Percentiles rank a stretch among this genome's conserved stretches.
Evolutionary conservation across 129 eudicot genomes (phyloP).

Genomic region (Ambrosia artemisiifolia): DNA sequence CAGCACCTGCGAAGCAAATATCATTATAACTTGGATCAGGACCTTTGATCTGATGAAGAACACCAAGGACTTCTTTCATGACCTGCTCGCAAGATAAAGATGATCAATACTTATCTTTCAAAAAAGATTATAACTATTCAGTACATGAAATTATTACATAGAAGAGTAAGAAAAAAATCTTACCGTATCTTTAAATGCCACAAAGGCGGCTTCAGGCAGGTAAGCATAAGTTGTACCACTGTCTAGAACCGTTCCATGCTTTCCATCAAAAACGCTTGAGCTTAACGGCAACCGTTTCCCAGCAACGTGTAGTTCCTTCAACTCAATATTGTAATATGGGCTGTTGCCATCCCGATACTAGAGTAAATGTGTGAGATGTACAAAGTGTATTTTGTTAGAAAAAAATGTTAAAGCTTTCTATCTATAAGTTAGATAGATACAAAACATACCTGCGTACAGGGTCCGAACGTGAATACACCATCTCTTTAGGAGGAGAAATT

Average conservation of each 20-base stretch:
- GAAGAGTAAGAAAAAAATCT: constrained; percentile 26
- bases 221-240: constrained; percentile 96
- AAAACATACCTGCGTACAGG: constrained; percentile 82
- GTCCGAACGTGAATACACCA: constrained; percentile 81
- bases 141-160: not conserved
- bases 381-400: constrained; percentile 59
- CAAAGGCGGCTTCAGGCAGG: constrained; percentile 88
- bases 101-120: not conserved
- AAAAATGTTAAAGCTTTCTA: constrained; percentile 38
- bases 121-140: not conserved
- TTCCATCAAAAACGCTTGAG: constrained; percentile 70
- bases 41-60: constrained; percentile 67
- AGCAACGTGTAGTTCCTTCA: constrained; percentile 94
- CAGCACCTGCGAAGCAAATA: constrained; percentile 95
- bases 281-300: constrained; percentile 71
- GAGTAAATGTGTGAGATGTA: constrained; percentile 99
- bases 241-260: constrained; percentile 79
- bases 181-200: constrained; percentile 84
- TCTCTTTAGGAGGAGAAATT: constrained; percentile 66
- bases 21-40: constrained; percentile 97
- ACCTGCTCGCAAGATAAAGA: constrained; percentile 44
- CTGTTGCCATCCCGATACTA: constrained; percentile 99
- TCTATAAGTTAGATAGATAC: constrained; percentile 30
- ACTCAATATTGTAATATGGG: constrained; percentile 97
- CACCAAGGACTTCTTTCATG: constrained; percentile 53